A percentile compares a stretch with the other conserved stretches of the same genome.
phyloP scores from a whole-genome alignment of 352 stramenopile genomes.

The Pythium sp. region DNA sequence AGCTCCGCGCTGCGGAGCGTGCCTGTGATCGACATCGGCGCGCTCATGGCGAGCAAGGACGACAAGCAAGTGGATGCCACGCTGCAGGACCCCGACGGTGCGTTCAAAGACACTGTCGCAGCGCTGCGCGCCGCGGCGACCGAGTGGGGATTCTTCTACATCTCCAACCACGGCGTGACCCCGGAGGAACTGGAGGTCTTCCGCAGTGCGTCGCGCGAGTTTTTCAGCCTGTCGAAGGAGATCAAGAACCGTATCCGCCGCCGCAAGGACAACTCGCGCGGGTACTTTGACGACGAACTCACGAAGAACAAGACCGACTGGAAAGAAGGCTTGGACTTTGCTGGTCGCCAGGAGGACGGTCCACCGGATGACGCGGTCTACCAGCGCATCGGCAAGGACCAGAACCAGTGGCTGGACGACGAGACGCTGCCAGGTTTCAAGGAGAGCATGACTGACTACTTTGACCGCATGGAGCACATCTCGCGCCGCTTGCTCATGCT shows the following conservation, averaged over 20 bases:
- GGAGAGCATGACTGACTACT: conserved; percentile 38
- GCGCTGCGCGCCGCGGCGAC: conserved; percentile 50
- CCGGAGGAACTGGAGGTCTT: background rate
- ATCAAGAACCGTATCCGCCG: conserved; percentile 53
- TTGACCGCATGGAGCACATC: conserved; percentile 50
- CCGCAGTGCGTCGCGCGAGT: conserved; percentile 20
- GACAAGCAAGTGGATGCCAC: conserved; percentile 34
- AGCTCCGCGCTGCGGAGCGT: conserved; percentile 18
- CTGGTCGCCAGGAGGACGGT: conserved; percentile 37
- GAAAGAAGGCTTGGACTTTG: conserved; percentile 88
- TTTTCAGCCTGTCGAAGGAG: conserved; percentile 79
- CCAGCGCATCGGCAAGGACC: conserved; percentile 74
- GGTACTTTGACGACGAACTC: conserved; percentile 93
- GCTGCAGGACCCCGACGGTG: conserved; percentile 16
- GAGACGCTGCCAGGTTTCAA: conserved; percentile 55
- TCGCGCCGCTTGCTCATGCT: conserved; percentile 52
- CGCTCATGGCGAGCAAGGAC: conserved; percentile 34
- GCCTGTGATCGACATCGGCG: conserved; percentile 46
- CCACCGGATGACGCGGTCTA: conserved; percentile 31
- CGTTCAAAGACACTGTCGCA: conserved; percentile 35
- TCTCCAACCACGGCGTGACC: conserved; percentile 78
- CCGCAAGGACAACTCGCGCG: conserved; percentile 86
- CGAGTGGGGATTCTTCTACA: conserved; percentile 93
- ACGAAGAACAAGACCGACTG: conserved; percentile 93
- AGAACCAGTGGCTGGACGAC: conserved; percentile 82